Evolutionary conservation across 176 grass and related monocot species (phyloP).

Genomic region (Aegilops longissima): DNA sequence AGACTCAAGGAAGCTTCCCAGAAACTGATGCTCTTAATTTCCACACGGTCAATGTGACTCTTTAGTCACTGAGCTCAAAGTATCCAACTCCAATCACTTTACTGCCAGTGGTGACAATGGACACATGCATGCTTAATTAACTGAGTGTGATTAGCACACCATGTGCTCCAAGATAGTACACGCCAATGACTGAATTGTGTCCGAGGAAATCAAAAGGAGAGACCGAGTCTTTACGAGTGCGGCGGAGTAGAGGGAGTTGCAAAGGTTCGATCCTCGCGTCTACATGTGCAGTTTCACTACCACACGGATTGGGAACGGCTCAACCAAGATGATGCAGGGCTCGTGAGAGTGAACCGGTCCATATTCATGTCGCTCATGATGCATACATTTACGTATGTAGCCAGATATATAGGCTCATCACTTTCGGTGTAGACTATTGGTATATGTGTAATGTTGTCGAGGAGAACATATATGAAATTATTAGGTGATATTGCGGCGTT

Average conservation of each 20-base stretch:
- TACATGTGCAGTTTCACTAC: not conserved
- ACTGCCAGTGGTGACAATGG: not conserved
- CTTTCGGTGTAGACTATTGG: not conserved
- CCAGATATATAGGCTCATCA: not conserved
- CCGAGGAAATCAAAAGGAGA: too few relatives aligned
- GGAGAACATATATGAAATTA: too few relatives aligned
- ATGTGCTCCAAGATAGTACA: too few relatives aligned
- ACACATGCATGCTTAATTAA: not conserved
- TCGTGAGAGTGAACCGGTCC: not conserved
- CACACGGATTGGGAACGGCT: not conserved
- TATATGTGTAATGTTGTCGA: too few relatives aligned
- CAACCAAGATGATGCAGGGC: too few relatives aligned
- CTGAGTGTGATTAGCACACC: not conserved
- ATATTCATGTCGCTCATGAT: not conserved
- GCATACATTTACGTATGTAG: not conserved
- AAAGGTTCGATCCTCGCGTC: not conserved
- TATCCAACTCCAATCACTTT: not conserved
- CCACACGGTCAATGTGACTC: slow-evolving; percentile 4
- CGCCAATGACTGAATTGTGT: not conserved
- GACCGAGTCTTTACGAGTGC: too few relatives aligned
- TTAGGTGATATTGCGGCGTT: too few relatives aligned
- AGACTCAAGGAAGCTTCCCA: slow-evolving; percentile 28
- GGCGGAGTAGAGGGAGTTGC: too few relatives aligned
- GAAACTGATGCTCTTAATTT: not conserved
- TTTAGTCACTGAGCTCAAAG: slow-evolving; percentile 8